These are phyloP conservation scores for Lactarius indigo DNA, from an alignment of 768 basidiomycete genomes.

Conservation along the genomic window DNA sequence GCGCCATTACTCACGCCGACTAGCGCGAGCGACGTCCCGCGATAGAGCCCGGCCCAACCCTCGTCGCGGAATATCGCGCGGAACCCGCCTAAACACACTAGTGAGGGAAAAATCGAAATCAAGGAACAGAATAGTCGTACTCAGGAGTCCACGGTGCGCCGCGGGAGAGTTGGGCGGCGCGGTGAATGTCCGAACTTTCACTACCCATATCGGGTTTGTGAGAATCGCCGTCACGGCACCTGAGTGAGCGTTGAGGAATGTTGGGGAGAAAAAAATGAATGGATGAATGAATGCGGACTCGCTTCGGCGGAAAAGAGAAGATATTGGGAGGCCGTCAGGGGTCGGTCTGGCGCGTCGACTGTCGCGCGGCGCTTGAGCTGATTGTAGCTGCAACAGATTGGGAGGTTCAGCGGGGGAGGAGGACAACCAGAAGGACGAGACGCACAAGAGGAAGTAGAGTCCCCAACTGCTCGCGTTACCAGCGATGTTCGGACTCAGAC, in stretches of 20 bases:
- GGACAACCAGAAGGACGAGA: constrained; percentile 20
- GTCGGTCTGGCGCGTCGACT: constrained; percentile 58
- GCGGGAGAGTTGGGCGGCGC: constrained; percentile 59
- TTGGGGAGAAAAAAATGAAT: constrained; percentile 11
- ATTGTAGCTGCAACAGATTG: constrained; percentile 68
- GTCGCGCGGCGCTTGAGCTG: constrained; percentile 83
- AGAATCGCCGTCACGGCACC: constrained; percentile 91
- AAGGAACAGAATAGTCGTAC: constrained; percentile 48
- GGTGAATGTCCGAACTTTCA: constrained; percentile 96
- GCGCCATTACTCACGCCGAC: constrained; percentile 94
- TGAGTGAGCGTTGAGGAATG: constrained; percentile 32
- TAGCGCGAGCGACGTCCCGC: constrained; percentile 83
- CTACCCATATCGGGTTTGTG: constrained; percentile 97
- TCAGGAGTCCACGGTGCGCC: constrained; percentile 77
- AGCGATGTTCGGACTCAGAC: constrained; percentile 84
- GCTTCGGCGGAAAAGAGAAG: constrained; percentile 92
- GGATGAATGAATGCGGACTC: constrained; percentile 59
- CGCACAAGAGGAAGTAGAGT: constrained; percentile 68
- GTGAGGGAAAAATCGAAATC: background rate
- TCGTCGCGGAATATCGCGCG: constrained; percentile 66
- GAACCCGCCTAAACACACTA: constrained; percentile 55
- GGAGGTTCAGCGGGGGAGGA: background rate
- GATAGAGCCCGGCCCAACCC: constrained; percentile 77
- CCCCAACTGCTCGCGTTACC: constrained; percentile 82
- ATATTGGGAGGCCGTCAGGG: constrained; percentile 73